Evolutionary conservation across 2,329 filamentous ascomycete species (phyloP).

Genomic region (Clarireedia monteithiana): DNA sequence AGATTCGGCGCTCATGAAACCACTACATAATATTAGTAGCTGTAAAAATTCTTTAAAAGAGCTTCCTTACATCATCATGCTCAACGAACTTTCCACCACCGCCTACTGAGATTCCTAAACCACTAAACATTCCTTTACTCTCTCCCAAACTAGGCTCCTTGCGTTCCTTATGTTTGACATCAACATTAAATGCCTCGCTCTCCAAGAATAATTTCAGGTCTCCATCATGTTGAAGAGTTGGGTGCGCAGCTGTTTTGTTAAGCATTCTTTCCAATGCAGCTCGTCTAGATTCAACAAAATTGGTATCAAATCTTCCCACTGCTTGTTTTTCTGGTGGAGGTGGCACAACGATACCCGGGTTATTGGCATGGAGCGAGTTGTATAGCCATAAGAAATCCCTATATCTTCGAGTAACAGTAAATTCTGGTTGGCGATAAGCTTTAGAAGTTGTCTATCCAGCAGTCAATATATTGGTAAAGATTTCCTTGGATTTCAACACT

Average conservation of each 20-base stretch:
- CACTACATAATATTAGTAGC: constrained; percentile 47
- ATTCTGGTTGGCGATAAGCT: constrained; percentile 86
- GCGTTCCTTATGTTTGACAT: constrained; percentile 96
- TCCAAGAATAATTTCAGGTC: constrained; percentile 96
- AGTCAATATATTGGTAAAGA: constrained; percentile 11
- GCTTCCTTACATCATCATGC: constrained; percentile 73
- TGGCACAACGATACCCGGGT: constrained; percentile 88
- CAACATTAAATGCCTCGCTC: constrained; percentile 90
- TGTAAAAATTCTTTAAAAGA: not conserved
- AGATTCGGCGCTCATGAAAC: constrained; percentile 95
- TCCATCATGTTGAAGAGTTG: constrained; percentile 82
- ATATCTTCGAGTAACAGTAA: constrained; percentile 88
- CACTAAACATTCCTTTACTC: constrained; percentile 88
- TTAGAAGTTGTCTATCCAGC: constrained; percentile 75
- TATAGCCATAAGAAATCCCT: constrained; percentile 98
- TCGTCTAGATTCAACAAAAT: constrained; percentile 89
- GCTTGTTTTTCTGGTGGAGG: constrained; percentile 97
- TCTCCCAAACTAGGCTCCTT: constrained; percentile 79
- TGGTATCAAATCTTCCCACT: constrained; percentile 88
- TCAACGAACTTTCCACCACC: constrained; percentile 85
- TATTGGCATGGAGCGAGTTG: constrained; percentile 87
- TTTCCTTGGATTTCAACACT: not conserved
- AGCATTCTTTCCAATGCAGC: constrained; percentile 95
- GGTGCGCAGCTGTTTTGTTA: constrained; percentile 88
- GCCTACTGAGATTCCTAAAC: constrained; percentile 71